These are phyloP conservation scores for Suillus subalutaceus DNA, from an alignment of 768 basidiomycete species.

Conservation along the genomic window DNA sequence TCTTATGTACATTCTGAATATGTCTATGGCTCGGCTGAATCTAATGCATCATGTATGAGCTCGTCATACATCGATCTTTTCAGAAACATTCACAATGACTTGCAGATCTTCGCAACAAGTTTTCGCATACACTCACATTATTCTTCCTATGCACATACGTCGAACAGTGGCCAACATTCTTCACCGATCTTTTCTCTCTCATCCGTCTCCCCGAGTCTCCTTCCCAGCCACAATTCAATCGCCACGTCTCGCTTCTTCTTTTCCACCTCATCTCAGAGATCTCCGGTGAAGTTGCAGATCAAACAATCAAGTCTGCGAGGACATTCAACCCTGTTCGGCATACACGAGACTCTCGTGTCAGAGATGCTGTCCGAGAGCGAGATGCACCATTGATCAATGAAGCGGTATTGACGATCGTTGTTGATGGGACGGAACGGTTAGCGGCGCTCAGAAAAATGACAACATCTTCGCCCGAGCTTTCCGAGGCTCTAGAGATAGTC, in stretches of 20 bases:
- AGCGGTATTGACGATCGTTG: conserved; percentile 82
- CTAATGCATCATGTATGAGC: conserved; percentile 75
- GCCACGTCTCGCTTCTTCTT: conserved; percentile 84
- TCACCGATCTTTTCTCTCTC: conserved; percentile 75
- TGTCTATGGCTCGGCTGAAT: conserved; percentile 82
- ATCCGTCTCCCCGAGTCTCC: conserved; percentile 63
- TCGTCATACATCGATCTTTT: conserved; percentile 16
- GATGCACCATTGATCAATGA: conserved; percentile 89
- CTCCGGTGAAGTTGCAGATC: conserved; percentile 96
- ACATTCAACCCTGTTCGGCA: conserved; percentile 71
- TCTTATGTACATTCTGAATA: conserved; percentile 89
- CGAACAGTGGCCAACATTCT: conserved; percentile 85
- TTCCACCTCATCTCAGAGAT: conserved; percentile 94
- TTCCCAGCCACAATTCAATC: conserved; percentile 67
- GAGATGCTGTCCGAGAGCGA: conserved; percentile 88
- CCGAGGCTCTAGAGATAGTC: conserved; percentile 72
- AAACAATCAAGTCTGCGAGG: conserved; percentile 87
- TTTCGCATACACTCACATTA: conserved; percentile 86
- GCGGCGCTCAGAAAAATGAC: conserved; percentile 49
- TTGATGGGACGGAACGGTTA: conserved; percentile 68
- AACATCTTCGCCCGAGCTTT: conserved; percentile 53
- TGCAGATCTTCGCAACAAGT: conserved; percentile 90
- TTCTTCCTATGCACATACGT: conserved; percentile 89
- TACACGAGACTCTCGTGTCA: conserved; percentile 78
- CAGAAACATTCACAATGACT: conserved; percentile 16